A percentile compares a stretch with the other conserved stretches of the same genome.
phyloP scores from a whole-genome alignment of 352 stramenopile species.

The Globisporangium acanthophoron region DNA sequence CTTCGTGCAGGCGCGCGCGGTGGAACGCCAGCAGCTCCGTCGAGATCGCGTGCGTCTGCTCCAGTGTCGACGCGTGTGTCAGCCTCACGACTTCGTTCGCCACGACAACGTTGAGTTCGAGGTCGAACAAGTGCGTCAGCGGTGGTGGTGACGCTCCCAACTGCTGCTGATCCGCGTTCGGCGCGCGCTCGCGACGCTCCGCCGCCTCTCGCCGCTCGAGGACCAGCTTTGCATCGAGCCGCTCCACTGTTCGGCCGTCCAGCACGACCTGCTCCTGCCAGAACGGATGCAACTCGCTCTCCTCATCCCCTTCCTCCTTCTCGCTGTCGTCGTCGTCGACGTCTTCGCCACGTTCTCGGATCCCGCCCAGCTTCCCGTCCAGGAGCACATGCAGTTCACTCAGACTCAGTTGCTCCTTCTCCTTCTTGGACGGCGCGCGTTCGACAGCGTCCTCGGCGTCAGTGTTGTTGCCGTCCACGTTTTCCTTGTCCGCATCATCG shows the following conservation, averaged over 20 bases:
- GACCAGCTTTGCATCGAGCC: slow-evolving; percentile 29
- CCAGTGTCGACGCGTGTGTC: not conserved
- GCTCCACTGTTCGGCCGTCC: slow-evolving; percentile 23
- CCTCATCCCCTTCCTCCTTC: not conserved
- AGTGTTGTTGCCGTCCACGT: slow-evolving; percentile 14
- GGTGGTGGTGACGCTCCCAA: not conserved
- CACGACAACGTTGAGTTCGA: slow-evolving; percentile 13
- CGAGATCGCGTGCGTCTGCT: slow-evolving; percentile 9
- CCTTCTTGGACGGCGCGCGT: slow-evolving; percentile 36
- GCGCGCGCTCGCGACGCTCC: slow-evolving; percentile 15
- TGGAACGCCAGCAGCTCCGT: slow-evolving; percentile 18
- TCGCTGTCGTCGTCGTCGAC: not conserved
- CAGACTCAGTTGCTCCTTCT: slow-evolving; percentile 55
- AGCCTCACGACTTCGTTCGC: slow-evolving; percentile 6
- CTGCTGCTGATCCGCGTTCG: not conserved
- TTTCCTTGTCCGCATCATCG: slow-evolving; percentile 6
- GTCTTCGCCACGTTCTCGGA: not conserved
- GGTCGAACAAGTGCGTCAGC: slow-evolving; percentile 25
- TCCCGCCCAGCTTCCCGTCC: slow-evolving; percentile 12
- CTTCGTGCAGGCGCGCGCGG: slow-evolving; percentile 9
- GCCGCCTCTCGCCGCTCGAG: slow-evolving; percentile 32
- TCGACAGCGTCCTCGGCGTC: slow-evolving; percentile 13
- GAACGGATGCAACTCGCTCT: slow-evolving; percentile 19
- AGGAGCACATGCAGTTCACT: slow-evolving; percentile 41
- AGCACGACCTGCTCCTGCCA: slow-evolving; percentile 40